Base-by-base conservation (phyloP, 192 early-diverging fungal species). In the Dissophora ornata region DNA sequence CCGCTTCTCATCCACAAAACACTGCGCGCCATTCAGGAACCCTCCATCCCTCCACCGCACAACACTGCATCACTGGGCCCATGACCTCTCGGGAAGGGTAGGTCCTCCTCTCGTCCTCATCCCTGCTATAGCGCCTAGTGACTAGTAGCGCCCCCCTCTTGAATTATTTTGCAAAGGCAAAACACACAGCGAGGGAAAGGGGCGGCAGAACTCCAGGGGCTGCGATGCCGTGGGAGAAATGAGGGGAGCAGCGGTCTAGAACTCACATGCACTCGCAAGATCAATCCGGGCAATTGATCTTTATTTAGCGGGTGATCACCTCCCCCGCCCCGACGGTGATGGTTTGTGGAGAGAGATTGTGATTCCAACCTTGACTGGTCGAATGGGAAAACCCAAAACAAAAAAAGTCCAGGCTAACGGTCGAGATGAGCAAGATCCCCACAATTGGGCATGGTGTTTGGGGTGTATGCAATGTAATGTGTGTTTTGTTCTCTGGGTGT, bases 71-170 rank as follows among this genome's bases (percentile, higher is more conserved):
- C 49, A 32, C 34, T 12, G 41, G 10, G 16, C 41, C n/a, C 38
- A 74, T 74, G 71, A 65, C 71, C 18, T 4, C 60, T 25, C 62
- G 71, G 71, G 71, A 66, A 65, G 62, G 55, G 71, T 74, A 64
- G 42, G 71, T 28, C 18, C 12, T 33, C 34, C 18, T 28, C 19
- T 49, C 47, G 33, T 53, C 36, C 21, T 26, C 32, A 4, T 60
- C 28, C 15, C 16, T 13, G 36, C 36, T 9, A 38, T 38, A 9
- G 7, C 13, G 36, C 36, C 36, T n/a, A n/a, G n/a, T n/a, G n/a
- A n/a, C n/a, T n/a, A n/a, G n/a, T n/a, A n/a, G n/a, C n/a, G n/a
- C 8, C 24, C n/a, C 38, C 8, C n/a, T 32, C 26, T 25, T 30
- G 11, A 21, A 38, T 38, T 12, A 5, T 38, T 9, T 38, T 12